Evolutionary conservation across 2,329 filamentous ascomycete genomes (phyloP), one percentile per base, ranked within the genome.

Genomic region (Diaporthe sp.): DNA sequence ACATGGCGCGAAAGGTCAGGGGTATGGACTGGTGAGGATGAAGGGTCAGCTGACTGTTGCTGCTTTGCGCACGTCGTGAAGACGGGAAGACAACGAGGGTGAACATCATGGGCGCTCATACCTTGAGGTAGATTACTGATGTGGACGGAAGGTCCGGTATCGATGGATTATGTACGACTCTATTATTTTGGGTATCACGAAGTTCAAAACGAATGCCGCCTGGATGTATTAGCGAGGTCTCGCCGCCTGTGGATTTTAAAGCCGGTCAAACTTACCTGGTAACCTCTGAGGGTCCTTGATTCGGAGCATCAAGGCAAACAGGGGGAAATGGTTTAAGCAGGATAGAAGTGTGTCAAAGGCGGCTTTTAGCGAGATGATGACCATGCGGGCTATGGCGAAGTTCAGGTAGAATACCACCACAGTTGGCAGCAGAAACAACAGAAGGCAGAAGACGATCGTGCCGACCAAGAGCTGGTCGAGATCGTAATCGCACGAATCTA

Each of bases 401-500:
- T 97, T 98, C 75, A 98, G 88, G 81, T 99, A 99, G 82, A 98
- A 99, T 57, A 99, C 97, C 71, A 96, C 91, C 33, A 99, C 95
- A 0, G 97, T 99, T 0, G 97, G 97, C 4, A 99, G 87, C 22
- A 99, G 88, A 83, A 98, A 99, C 85, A 97, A 97, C 1, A 99
- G 89, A 10, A 99, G 87, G 0, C 97, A 98, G 82, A 99, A 99
- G 28, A 99, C 87, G 75, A 99, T 98, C 0, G 97, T 99, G 76
- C 97, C 97, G 10, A 99, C 92, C 9, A 99, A 92, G 5, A 99
- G 90, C 84, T 99, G 97, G 82, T 99, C 97, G 33, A 99, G 90
- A 82, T 98, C 97, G 85, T 99, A 99, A 85, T 98, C 97, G 87
- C 97, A 99, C 61, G 96, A 98, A 82, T 99, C 97, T 80, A 99